Evolutionary conservation across 2,329 filamentous ascomycete species (phyloP).

Genomic region (Triangularia setosa): DNA sequence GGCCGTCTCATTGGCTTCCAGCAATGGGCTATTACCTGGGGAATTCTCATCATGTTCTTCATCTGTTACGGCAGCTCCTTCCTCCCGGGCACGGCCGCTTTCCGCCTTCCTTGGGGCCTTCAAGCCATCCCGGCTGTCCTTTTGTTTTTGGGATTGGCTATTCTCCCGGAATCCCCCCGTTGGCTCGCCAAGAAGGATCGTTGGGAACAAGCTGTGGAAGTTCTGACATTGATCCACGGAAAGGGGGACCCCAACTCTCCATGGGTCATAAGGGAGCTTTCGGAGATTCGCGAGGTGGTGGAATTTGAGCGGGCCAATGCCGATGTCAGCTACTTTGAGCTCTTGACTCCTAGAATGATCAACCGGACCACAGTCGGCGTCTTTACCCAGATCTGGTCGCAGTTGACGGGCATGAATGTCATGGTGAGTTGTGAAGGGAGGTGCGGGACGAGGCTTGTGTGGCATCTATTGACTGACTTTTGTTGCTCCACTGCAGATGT

Average conservation of each 20-base stretch:
- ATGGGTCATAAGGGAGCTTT: slow-evolving; percentile 64
- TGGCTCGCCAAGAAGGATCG: slow-evolving; percentile 49
- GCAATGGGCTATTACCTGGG: slow-evolving; percentile 45
- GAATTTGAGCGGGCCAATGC: slow-evolving; percentile 69
- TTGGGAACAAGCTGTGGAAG: slow-evolving; percentile 42
- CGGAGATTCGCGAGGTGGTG: slow-evolving; percentile 69
- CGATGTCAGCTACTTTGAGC: slow-evolving; percentile 66
- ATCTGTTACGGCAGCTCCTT: slow-evolving; percentile 45
- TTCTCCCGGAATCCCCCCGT: slow-evolving; percentile 47
- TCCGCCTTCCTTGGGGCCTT: slow-evolving; percentile 48
- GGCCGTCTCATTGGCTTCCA: slow-evolving; percentile 43
- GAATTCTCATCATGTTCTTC: slow-evolving; percentile 47
- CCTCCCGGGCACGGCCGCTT: slow-evolving; percentile 42
- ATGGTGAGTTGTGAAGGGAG: slow-evolving; percentile 46
- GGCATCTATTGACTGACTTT: neutral
- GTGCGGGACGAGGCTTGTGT: neutral
- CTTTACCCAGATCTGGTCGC: slow-evolving; percentile 72
- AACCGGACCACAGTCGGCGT: slow-evolving; percentile 68
- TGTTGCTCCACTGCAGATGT: slow-evolving; percentile 40
- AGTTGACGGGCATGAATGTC: slow-evolving; percentile 73
- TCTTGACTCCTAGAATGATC: slow-evolving; percentile 70
- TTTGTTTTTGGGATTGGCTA: slow-evolving; percentile 39
- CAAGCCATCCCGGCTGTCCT: slow-evolving; percentile 44
- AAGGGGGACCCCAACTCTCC: slow-evolving; percentile 61
- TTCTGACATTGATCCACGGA: slow-evolving; percentile 57